Evolutionary conservation across 2,329 filamentous ascomycete species (phyloP), one percentile per base, ranked within the genome.

Genomic region (Elsinoe ampelina): DNA sequence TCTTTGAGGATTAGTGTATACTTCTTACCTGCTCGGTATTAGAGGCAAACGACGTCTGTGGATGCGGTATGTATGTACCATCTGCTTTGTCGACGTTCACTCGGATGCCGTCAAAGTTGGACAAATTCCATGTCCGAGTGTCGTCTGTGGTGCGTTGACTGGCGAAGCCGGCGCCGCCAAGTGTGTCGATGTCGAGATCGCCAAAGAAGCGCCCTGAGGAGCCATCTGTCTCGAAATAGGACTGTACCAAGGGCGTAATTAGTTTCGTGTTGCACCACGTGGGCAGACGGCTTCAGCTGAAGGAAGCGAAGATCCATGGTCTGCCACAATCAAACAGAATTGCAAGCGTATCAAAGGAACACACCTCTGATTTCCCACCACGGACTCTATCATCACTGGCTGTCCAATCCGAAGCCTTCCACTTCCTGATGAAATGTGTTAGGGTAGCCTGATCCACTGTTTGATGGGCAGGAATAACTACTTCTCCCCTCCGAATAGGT

Each of bases 81-180:
- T 88, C 85, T 15, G 76, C 73, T 45, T 74, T 68, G 5, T 66
- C 68, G 5, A 87, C 66, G 38, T 74, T 66, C 3, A 89, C 62
- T 61, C 77, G 68, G 20, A 89, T 70, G 2, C 86, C 86, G 45
- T 81, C 77, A 63, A 83, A 86, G 10, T 63, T 65, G 1, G 78
- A 79, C 6, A 93, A 71, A 63, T 93, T 79, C 79, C 85, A 86
- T 20, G 72, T 71, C 12, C 76, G 70, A 38, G 78, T 72, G 6
- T 82, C 80, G 38, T 70, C 70, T 2, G 75, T 77, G 3, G 85
- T 89, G 47, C 85, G 80, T 67, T 92, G 89, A 3, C 84, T 88
- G 8, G 88, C 88, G 66, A 95, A 93, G 4, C 89, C 89, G 0
- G 89, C 88, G 30, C 87, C 87, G 22, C 87, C 87, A 0, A 93